Percentiles rank a stretch among this genome's conserved stretches.
phyloP scores from a whole-genome alignment of 2,329 filamentous ascomycete genomes.

The Diaporthe longicolla region DNA sequence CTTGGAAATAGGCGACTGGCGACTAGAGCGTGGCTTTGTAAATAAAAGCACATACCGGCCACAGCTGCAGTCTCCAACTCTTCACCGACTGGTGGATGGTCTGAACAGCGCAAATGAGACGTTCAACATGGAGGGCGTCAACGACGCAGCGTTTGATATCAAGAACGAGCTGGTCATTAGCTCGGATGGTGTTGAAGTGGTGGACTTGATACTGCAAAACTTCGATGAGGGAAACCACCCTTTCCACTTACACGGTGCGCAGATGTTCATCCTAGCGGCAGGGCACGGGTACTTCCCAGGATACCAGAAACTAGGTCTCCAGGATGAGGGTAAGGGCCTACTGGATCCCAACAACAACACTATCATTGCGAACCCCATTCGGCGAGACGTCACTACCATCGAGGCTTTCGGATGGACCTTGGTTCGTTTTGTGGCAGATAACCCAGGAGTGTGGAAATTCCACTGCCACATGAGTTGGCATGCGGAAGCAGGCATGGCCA shows the following conservation, averaged over 20 bases:
- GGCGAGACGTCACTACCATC: conserved; percentile 60
- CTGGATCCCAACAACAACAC: conserved; percentile 54
- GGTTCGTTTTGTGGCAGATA: conserved; percentile 64
- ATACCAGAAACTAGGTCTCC: conserved; percentile 55
- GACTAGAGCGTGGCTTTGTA: conserved; percentile 70
- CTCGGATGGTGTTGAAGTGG: conserved; percentile 62
- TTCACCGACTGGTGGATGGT: conserved; percentile 65
- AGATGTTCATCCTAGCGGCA: conserved; percentile 66
- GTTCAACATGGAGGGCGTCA: conserved; percentile 65
- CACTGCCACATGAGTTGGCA: conserved; percentile 59
- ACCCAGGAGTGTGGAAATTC: conserved; percentile 61
- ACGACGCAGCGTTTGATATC: conserved; percentile 62
- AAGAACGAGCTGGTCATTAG: conserved; percentile 67
- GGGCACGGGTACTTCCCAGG: conserved; percentile 75
- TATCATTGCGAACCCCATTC: conserved; percentile 57
- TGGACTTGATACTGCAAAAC: conserved; percentile 75
- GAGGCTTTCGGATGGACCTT: conserved; percentile 66
- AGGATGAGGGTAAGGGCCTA: conserved; percentile 51
- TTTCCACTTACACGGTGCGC: conserved; percentile 76
- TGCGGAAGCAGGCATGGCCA: conserved; percentile 55
- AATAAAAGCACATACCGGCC: conserved; percentile 69
- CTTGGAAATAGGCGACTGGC: conserved; percentile 72
- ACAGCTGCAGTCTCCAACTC: conserved; percentile 61
- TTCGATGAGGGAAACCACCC: conserved; percentile 73
- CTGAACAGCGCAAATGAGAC: conserved; percentile 59